Conservation (phyloP, 352 stramenopile species). For the Hyaloperonospora arabidopsidis region DNA sequence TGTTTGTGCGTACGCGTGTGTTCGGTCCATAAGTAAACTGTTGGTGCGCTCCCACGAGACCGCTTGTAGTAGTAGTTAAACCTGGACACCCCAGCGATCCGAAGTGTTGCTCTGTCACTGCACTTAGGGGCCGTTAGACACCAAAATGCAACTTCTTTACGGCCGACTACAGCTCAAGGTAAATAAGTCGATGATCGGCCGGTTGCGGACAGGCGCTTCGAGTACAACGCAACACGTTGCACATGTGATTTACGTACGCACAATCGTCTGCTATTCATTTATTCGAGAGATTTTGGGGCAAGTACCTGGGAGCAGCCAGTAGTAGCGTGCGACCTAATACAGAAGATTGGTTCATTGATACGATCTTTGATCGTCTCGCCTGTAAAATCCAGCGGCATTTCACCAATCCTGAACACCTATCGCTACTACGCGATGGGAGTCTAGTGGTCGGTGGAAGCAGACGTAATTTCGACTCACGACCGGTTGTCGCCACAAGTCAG, state of each 20-base stretch:
- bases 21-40: no score
- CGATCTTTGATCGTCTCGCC: no score
- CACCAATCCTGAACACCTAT: neutral
- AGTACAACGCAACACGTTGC: slow-evolving; percentile 3
- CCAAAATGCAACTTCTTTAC: neutral
- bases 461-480: neutral
- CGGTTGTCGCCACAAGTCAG: neutral
- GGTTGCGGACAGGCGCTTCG: neutral
- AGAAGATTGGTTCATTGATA: no score
- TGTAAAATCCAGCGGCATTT: neutral
- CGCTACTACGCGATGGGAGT: neutral
- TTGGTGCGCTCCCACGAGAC: no score
- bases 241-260: neutral
- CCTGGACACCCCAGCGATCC: no score
- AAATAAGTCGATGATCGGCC: neutral
- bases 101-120: no score
- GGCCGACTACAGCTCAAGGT: slow-evolving; percentile 2
- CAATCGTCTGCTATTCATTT: slow-evolving; percentile 1
- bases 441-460: no score
- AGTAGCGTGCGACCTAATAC: no score
- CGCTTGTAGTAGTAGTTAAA: no score
- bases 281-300: slow-evolving; percentile 10
- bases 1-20: neutral
- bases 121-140: no score
- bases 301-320: neutral